A percentile compares a stretch with the other conserved stretches of the same genome.
phyloP scores from a whole-genome alignment of 805 yeast species.

The Yarrowia porcina region DNA sequence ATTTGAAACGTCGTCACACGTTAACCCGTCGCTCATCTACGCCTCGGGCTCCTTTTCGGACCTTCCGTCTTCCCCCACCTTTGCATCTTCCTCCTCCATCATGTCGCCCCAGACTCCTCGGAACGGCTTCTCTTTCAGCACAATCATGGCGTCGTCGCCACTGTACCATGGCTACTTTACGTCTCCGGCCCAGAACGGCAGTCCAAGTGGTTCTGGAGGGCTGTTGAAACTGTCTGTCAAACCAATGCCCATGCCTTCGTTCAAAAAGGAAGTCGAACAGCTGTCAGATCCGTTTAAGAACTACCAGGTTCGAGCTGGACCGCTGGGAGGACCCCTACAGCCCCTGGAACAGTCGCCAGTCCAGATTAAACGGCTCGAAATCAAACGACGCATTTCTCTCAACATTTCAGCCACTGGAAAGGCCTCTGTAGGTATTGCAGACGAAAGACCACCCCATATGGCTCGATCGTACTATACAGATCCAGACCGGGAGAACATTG shows the following conservation, averaged over 20 bases:
- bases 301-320: not conserved
- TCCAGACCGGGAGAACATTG: slow-evolving; percentile 10
- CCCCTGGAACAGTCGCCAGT: slow-evolving; percentile 22
- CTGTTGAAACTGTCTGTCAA: slow-evolving; percentile 13
- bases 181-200: slow-evolving; percentile 27
- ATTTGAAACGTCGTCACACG: slow-evolving; percentile 2
- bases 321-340: not conserved
- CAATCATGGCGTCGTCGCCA: slow-evolving; percentile 31
- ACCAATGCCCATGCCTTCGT: slow-evolving; percentile 9
- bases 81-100: slow-evolving; percentile 19
- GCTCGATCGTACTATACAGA: slow-evolving; percentile 13
- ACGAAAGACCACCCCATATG: not conserved
- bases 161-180: slow-evolving; percentile 30
- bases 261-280: slow-evolving; percentile 10
- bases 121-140: slow-evolving; percentile 30
- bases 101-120: slow-evolving; percentile 26
- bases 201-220: not conserved
- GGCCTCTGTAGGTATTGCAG: slow-evolving; percentile 13
- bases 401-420: slow-evolving; percentile 15
- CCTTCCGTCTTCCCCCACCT: slow-evolving; percentile 21
- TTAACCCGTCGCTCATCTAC: slow-evolving; percentile 24
- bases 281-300: slow-evolving; percentile 3
- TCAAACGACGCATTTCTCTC: slow-evolving; percentile 12
- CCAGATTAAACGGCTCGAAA: slow-evolving; percentile 16
- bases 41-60: not conserved